Base-by-base conservation (phyloP, 805 yeast genomes). In the Candida argentea region DNA sequence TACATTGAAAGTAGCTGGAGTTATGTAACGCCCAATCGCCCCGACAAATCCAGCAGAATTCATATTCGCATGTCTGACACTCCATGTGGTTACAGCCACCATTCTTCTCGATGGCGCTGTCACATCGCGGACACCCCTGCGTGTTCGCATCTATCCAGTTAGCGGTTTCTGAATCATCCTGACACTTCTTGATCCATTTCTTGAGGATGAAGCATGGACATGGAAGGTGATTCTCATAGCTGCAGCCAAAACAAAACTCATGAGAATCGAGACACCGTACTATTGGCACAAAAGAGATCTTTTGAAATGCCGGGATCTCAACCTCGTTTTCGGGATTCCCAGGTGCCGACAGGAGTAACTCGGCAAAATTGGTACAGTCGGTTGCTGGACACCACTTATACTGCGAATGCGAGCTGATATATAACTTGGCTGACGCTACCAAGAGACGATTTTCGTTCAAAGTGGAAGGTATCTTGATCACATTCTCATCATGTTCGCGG, bases 1-100 rank as follows among this genome's bases (percentile, higher is more conserved):
- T 73, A 47, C 97, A 89, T 33, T 73, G 70, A 51, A 73, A 86
- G 53, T 62, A 73, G 24, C 61, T 57, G 16, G 65, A 60, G 3
- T 73, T 74, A 55, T 89, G 97, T 10, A 54, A 55, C 1, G 48
- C 43, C 98, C 98, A 89, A 19, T 61, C 68, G 3, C 76, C 76
- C 36, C 72, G 49, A 52, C 98, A 91, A 22, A 87, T 74, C 98
- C 98, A 91, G 52, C 98, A 91, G 47, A 86, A 91, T 48, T 87
- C 83, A 48, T 71, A 55, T 8, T 50, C 46, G 51, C 98, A 91
- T 33, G 73, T 76, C 3, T 70, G 61, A 51, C 98, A 91, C 1
- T 75, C 68, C 95, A 91, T 89, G 55, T 91, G 98, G 53, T 89
- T 89, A 56, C 98, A 91, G 0, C 98, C 98, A 14, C 96, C 97